A percentile compares a stretch with the other conserved stretches of the same genome.
Evolutionary conservation across 2,329 filamentous ascomycete genomes (phyloP).

Genomic region (Didymella glomerata): DNA sequence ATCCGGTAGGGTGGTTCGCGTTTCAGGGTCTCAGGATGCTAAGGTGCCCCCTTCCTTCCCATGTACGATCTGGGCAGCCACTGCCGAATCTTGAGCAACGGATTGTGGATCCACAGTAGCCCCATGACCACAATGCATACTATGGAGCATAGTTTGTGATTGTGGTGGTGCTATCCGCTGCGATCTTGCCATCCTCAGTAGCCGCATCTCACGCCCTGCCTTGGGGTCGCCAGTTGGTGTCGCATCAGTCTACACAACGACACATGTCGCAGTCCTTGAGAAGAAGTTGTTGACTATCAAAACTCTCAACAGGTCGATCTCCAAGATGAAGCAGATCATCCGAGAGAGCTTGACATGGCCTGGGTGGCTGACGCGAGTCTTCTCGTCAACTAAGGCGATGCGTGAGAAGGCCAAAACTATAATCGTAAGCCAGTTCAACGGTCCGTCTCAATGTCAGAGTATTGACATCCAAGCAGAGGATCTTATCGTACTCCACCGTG

Average conservation of each 20-base stretch:
- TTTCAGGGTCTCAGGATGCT: background rate
- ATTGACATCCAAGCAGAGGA: conserved; percentile 24
- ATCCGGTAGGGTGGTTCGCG: background rate
- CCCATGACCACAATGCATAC: background rate
- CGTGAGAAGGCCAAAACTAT: background rate
- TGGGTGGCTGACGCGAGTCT: background rate
- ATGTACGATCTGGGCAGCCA: background rate
- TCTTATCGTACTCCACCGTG: conserved; percentile 32
- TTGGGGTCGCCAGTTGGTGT: background rate
- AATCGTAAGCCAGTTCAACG: background rate
- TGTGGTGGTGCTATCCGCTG: background rate
- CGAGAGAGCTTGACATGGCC: background rate
- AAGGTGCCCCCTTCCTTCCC: background rate
- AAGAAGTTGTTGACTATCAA: background rate
- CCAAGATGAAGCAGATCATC: background rate
- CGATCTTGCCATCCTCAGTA: background rate
- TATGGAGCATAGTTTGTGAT: background rate
- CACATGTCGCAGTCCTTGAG: background rate
- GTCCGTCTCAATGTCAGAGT: background rate
- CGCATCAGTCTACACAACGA: background rate
- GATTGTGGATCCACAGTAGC: background rate
- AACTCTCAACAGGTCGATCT: background rate
- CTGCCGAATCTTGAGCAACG: background rate
- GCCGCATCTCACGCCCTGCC: background rate
- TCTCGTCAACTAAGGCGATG: background rate